Evolutionary conservation across 148 eudicot species (phyloP).

Genomic region (Bassia scoparia): DNA sequence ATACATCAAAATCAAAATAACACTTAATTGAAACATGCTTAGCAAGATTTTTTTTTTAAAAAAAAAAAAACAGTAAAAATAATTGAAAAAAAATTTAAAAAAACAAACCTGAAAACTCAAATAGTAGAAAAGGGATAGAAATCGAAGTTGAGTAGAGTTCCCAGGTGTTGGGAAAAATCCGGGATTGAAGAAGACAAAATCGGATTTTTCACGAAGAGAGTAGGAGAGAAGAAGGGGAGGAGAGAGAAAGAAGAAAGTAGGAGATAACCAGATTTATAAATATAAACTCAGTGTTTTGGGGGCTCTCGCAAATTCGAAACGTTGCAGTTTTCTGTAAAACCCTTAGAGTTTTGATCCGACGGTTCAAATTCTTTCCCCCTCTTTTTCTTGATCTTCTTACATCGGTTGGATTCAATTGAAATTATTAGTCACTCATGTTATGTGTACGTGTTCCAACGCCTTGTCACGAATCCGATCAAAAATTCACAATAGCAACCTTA

Average conservation of each 20-base stretch:
- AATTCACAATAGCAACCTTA: too few relatives aligned
- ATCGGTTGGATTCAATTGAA: neutral
- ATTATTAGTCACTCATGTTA: too few relatives aligned
- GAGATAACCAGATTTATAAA: neutral
- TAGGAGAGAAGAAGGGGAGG: neutral
- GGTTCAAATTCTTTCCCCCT: neutral
- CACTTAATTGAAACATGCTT: neutral
- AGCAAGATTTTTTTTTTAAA: too few relatives aligned
- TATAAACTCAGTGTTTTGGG: neutral
- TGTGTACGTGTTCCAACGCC: too few relatives aligned
- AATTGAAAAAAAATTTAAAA: neutral
- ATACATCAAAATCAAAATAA: neutral
- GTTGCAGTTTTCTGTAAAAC: neutral
- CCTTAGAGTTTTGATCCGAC: neutral
- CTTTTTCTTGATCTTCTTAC: neutral
- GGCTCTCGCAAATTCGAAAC: neutral
- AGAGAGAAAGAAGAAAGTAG: neutral
- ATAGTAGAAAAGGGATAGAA: neutral
- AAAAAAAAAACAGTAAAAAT: neutral
- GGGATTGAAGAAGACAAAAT: neutral
- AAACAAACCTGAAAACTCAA: neutral
- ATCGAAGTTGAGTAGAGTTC: neutral
- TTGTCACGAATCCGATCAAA: too few relatives aligned
- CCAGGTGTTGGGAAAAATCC: slow-evolving; percentile 2
- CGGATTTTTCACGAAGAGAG: neutral